Base-by-base conservation (phyloP, 768 basidiomycete species). In the Clitopilus hobsonii region DNA sequence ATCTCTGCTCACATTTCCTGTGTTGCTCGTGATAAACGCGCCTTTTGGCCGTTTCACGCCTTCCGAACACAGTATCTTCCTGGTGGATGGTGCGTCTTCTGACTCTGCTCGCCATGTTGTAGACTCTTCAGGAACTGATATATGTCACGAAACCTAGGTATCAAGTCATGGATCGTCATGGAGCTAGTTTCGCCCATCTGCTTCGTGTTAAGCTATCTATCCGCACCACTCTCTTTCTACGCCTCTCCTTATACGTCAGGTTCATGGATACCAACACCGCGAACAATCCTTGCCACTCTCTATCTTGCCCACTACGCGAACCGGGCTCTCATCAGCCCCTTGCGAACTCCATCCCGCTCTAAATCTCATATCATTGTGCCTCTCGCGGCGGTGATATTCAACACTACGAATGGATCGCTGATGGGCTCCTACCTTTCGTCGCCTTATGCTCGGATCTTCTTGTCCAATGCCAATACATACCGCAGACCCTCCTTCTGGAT, bases 281-380 rank as follows among this genome's bases (percentile, higher is more conserved):
- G 82, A 32, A 69, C 71, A 20, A 51, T 90, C 50, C 75, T 92
- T 53, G 74, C 77, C 13, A 58, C 66, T 6, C 74, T 88, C 51
- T 95, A 79, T 69, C 66, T 94, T 49, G 53, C 77, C 1, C 94
- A 97, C 73, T 96, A 98, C 70, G 58, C 80, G 52, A 94, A 96
- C 69, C 89, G 95, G 50, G 84, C 91, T 4, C 54, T 94, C 50
- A 61, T 97, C 27, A 89, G 85, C 1, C 91, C 92, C 5, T 73
- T 96, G 4, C 80, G 91, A 56, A 87, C 91, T 0, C 89, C 94
- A 0, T 83, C 84, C 27, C 82, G 93, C 41, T 88, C 89, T 0
- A 87, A 83, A 55, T 78, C 86, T 10, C 89, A 95, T 71, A 64
- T 92, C 55, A 65, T 72, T 50, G 85, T 96, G 8, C 73, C 84